These are phyloP conservation scores for Trichocladium antarcticum DNA, from an alignment of 495 filamentous ascomycete genomes.

Conservation along the genomic window DNA sequence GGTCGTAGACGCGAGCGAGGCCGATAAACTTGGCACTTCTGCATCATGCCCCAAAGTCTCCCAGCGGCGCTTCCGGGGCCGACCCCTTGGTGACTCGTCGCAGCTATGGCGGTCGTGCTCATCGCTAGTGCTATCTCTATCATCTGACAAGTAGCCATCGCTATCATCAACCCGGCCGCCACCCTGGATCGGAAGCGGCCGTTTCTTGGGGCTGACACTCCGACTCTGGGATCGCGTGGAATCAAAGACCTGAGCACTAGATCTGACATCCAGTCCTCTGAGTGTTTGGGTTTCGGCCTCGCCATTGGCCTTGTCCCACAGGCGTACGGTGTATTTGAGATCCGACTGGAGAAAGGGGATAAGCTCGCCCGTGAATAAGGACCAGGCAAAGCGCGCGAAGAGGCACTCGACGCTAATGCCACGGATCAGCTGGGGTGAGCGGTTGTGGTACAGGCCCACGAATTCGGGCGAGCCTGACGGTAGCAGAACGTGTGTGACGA, in stretches of 20 bases:
- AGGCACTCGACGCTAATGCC: constrained; percentile 13
- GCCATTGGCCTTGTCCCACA: constrained; percentile 13
- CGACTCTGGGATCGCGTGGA: neutral
- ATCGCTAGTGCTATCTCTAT: neutral
- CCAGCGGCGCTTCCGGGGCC: neutral
- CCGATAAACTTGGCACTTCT: too few relatives aligned
- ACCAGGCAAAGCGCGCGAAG: constrained; percentile 25
- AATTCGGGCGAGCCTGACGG: constrained; percentile 6
- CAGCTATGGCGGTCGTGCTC: constrained; percentile 1
- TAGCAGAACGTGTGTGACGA: constrained; percentile 8
- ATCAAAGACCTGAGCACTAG: constrained; percentile 4
- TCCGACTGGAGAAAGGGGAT: constrained; percentile 7
- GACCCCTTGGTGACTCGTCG: constrained; percentile 5
- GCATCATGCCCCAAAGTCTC: too few relatives aligned
- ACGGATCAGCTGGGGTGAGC: constrained; percentile 2
- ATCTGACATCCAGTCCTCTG: neutral
- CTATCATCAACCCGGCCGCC: neutral
- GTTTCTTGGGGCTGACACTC: constrained; percentile 8
- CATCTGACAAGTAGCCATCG: neutral
- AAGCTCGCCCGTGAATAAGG: constrained; percentile 19
- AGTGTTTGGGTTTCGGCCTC: neutral
- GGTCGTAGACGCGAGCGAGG: too few relatives aligned
- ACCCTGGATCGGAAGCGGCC: neutral
- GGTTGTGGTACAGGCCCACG: constrained; percentile 10
- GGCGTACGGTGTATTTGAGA: constrained; percentile 9